Evolutionary conservation across 345 rosid species (phyloP), one percentile per base, ranked within the genome.

Genomic region (Pseudoturritis turrita): DNA sequence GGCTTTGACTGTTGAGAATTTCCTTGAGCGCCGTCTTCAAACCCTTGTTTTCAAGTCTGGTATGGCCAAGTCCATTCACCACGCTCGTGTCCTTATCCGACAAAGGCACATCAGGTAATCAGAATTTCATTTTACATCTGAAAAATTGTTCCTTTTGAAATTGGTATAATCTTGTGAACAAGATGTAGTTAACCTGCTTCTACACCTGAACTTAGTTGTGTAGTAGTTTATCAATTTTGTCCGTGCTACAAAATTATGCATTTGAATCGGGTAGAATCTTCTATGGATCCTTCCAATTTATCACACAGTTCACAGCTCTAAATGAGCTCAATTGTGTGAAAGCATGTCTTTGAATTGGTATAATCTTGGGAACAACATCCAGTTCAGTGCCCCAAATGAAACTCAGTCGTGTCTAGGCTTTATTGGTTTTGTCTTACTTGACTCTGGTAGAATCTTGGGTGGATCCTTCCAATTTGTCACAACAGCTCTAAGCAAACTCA

Each of bases 1-100:
- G 74, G 89, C 89, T 19, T 51, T 85, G 58, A 85, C 87, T 26
- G 84, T 85, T 47, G 84, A 81, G 72, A 81, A 78, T 68, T 81
- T 81, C 61, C 81, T 81, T 45, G 81, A 81, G 10, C 84, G 81
- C 4, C 81, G 84, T 43, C 74, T 81, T 14, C 81, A 81, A 39
- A 81, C 84, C 1, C 63, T 81, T 14, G 79, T 81, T 14, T 78
- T 81, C 70, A 81, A 81, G 74, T 72, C 86, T 44, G 88, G 88
- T 37, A 84, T 86, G 88, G 88, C 88, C 0, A 84, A 86, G 76
- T 84, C 88, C 0, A 87, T 87, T 61, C 89, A 87, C 68, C 89
- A 83, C 41, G 87, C 89, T 4, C 73, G 91, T 50, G 84, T 87
- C 17, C 87, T 87, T 41, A 87, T 83, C 37, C 82, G 84, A 53